Evolutionary conservation across 2,329 filamentous ascomycete species (phyloP), one percentile per base, ranked within the genome.

Genomic region (Cladosporium sp.): DNA sequence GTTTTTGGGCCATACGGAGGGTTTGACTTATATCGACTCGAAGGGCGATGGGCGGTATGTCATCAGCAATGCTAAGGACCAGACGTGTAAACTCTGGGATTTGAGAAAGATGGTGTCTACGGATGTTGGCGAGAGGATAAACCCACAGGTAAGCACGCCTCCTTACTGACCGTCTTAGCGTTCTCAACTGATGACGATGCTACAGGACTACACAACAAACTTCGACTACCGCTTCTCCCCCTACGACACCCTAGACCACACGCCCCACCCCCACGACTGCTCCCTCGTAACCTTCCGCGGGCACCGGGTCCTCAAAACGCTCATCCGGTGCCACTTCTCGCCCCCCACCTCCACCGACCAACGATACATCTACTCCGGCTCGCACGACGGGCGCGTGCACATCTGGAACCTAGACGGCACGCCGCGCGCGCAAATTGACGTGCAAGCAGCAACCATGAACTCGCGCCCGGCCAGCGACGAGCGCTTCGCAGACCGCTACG

Each of bases 71-170:
- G 88, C 83, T 54, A 98, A 97, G 65, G 93, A 98, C 64, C 93
- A 97, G 68, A 92, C 85, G 36, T 95, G 95, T 82, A 97, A 97
- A 70, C 78, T 98, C 0, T 98, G 93, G 93, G 93, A 98, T 67
- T 67, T 96, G 50, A 79, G 92, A 45, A 94, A 88, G 77, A 92
- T 90, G 78, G 87, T 93, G 75, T 83, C 83, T 4, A 85, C 85
- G 1, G 78, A 83, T 29, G 73, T 77, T 46, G 86, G 82, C 52
- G 73, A 77, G 39, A 69, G 74, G 27, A 71, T 83, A 47, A 74
- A 83, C 53, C 76, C 79, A 27, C 56, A 60, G 55, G 62, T 63
- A 55, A 43, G 59, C 40, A 15, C 5, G 3, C 32, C 12, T 4
- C 32, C 3, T 7, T 35, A 4, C n/a, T 20, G 19, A 27, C 36